A percentile compares a stretch with the other conserved stretches of the same genome.
Conservation (phyloP, 768 basidiomycete species). For the Collybia mongolica region DNA sequence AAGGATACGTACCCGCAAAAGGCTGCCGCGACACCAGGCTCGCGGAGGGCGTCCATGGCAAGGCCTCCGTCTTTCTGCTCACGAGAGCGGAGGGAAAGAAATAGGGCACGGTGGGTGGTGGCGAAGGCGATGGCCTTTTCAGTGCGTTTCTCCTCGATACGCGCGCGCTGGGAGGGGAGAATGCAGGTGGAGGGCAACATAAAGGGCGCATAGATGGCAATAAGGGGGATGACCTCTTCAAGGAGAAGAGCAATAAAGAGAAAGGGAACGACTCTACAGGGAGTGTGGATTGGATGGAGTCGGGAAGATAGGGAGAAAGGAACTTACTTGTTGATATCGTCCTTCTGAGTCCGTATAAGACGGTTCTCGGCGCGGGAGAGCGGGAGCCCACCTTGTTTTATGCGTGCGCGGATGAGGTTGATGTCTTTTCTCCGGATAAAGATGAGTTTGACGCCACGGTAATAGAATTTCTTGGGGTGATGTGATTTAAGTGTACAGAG, state of each 20-base stretch:
- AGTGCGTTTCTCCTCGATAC: slow-evolving; percentile 55
- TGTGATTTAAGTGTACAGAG: slow-evolving; percentile 1
- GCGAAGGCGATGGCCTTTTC: slow-evolving; percentile 44
- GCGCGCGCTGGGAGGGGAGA: slow-evolving; percentile 73
- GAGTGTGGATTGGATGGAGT: slow-evolving; percentile 8
- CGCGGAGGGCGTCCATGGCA: slow-evolving; percentile 26
- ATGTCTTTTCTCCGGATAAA: slow-evolving; percentile 58
- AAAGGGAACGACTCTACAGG: slow-evolving; percentile 74
- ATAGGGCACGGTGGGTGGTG: slow-evolving; percentile 32
- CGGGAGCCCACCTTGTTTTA: slow-evolving; percentile 56
- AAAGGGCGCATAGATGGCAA: slow-evolving; percentile 82
- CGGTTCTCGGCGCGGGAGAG: slow-evolving; percentile 69
- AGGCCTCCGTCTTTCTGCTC: slow-evolving; percentile 32
- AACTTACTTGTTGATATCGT: slow-evolving; percentile 71
- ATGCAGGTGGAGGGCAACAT: slow-evolving; percentile 87
- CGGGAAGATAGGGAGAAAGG: not conserved
- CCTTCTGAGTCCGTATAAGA: slow-evolving; percentile 63
- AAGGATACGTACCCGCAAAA: slow-evolving; percentile 55
- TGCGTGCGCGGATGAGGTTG: slow-evolving; percentile 51
- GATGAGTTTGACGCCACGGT: slow-evolving; percentile 70
- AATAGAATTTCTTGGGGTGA: slow-evolving; percentile 77
- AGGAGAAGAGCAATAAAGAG: slow-evolving; percentile 68
- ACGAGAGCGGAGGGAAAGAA: slow-evolving; percentile 30
- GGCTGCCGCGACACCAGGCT: slow-evolving; percentile 33
- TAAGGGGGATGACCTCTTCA: slow-evolving; percentile 81